Evolutionary conservation across 768 basidiomycete genomes (phyloP), one percentile per base, ranked within the genome.

Genomic region (Lepiota subincarnata): DNA sequence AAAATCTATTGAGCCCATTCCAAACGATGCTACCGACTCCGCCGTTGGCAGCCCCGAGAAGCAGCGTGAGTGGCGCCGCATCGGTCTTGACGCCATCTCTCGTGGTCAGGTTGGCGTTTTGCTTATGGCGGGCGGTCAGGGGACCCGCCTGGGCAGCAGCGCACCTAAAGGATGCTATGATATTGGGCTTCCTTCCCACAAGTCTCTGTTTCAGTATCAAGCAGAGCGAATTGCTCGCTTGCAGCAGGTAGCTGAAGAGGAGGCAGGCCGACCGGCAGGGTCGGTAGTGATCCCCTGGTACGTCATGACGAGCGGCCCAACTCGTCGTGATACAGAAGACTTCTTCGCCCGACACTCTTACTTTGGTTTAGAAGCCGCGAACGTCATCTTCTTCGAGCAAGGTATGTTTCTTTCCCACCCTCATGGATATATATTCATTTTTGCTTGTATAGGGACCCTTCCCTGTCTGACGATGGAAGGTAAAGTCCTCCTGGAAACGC

Each of bases 151-250:
- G 39, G 97, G 97, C 26, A 93, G 90, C 64, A 81, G 79, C 26
- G 89, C 89, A 4, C 97, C 97, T 18, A 99, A 99, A 66, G 97
- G 97, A 4, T 97, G 95, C 75, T 98, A 98, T 70, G 94, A 98
- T 67, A 98, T 99, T 60, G 91, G 89, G 12, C 77, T 99, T 31
- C 91, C 94, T 10, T 93, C 91, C 19, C 86, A 91, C 72, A 96
- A 94, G 71, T 83, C 87, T 11, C 84, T 99, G 50, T 98, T 99
- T 77, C 93, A 97, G 62, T 88, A 90, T 60, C 97, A 99, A 70
- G 97, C 95, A n/a, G 94, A 96, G 72, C 83, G 97, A 51, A 97
- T 99, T 66, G 77, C 79, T 55, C 83, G 89, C 54, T 72, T 99
- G 52, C 90, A 96, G 70, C 73, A 73, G 28, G 67, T 96, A 48